Evolutionary conservation across 345 rosid species (phyloP).

Genomic region (Populus pruinosa): DNA sequence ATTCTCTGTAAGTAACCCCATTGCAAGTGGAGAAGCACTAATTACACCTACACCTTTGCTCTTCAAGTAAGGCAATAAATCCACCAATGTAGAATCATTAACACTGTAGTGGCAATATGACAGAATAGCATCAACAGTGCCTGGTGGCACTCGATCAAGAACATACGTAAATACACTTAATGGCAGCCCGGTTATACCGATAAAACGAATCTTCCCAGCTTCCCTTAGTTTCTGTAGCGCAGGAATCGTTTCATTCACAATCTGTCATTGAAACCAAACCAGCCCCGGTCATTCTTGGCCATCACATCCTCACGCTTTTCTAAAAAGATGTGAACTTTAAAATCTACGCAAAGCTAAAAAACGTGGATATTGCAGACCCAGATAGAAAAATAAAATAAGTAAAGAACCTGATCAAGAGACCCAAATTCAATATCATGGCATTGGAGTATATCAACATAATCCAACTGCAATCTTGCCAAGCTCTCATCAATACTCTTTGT

Average conservation of each 20-base stretch:
- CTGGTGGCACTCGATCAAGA: slow-evolving; percentile 79
- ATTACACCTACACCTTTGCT: slow-evolving; percentile 80
- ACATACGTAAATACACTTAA: slow-evolving; percentile 57
- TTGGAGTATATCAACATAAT: slow-evolving; percentile 84
- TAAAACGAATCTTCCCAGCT: slow-evolving; percentile 72
- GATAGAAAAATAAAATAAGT: background rate
- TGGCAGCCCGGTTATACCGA: slow-evolving; percentile 94
- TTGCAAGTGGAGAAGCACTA: slow-evolving; percentile 82
- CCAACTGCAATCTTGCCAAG: slow-evolving; percentile 77
- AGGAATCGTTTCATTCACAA: slow-evolving; percentile 90
- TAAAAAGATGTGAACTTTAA: background rate
- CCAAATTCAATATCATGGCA: slow-evolving; percentile 91
- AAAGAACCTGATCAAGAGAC: slow-evolving; percentile 76
- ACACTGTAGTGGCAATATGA: slow-evolving; percentile 82
- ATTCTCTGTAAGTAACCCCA: slow-evolving; percentile 82
- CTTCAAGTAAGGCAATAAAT: slow-evolving; percentile 79
- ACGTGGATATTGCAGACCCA: background rate
- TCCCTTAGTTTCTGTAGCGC: slow-evolving; percentile 79
- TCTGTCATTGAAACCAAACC: slow-evolving; percentile 35
- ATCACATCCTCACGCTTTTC: background rate
- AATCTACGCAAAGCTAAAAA: background rate
- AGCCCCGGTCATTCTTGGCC: background rate
- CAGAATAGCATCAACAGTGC: slow-evolving; percentile 68
- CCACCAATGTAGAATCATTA: slow-evolving; percentile 67
- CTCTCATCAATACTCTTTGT: slow-evolving; percentile 82